These are phyloP conservation scores for Colletotrichum brevisporum DNA, from an alignment of 2,329 filamentous ascomycete genomes.

Conservation along the genomic window DNA sequence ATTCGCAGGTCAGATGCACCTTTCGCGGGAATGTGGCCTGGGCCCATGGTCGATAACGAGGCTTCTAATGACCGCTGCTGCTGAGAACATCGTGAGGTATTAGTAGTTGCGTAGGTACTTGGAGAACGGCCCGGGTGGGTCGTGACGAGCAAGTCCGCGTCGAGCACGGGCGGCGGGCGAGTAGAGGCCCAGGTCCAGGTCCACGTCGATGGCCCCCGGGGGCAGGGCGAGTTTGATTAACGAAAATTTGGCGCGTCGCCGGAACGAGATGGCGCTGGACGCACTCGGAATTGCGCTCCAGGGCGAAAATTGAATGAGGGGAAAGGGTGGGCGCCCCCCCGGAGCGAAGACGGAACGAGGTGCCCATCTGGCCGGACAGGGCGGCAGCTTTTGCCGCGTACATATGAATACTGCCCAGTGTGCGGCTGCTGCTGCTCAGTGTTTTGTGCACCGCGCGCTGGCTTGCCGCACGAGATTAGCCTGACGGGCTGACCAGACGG, in stretches of 20 bases:
- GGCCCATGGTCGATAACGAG: conserved; percentile 1
- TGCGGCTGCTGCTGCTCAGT: not conserved
- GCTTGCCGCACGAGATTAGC: conserved; percentile 1
- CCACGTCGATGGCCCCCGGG: not conserved
- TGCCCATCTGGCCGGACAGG: conserved; percentile 22
- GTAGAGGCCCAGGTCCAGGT: conserved; percentile 27
- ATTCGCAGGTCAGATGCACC: conserved; percentile 2
- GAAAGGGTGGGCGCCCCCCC: conserved; percentile 18
- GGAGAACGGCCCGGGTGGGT: conserved; percentile 35
- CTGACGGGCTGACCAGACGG: not conserved
- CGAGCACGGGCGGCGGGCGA: conserved; percentile 31
- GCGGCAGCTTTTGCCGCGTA: conserved; percentile 26
- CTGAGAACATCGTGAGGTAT: conserved; percentile 2
- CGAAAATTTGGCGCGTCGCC: conserved; percentile 32
- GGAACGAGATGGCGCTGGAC: conserved; percentile 35
- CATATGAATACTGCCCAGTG: not conserved
- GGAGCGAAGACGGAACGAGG: conserved; percentile 34
- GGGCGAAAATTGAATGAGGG: conserved; percentile 26
- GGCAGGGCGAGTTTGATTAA: conserved; percentile 37
- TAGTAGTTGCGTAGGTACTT: conserved; percentile 11
- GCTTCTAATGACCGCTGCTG: not conserved
- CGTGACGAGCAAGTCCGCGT: conserved; percentile 24
- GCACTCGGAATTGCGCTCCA: conserved; percentile 31
- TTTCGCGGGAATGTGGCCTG: not conserved
- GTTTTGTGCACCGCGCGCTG: conserved; percentile 14